These are phyloP conservation scores for Chlorella sorokiniana DNA, from an alignment of 139 green algal species.

Conservation along the genomic window DNA sequence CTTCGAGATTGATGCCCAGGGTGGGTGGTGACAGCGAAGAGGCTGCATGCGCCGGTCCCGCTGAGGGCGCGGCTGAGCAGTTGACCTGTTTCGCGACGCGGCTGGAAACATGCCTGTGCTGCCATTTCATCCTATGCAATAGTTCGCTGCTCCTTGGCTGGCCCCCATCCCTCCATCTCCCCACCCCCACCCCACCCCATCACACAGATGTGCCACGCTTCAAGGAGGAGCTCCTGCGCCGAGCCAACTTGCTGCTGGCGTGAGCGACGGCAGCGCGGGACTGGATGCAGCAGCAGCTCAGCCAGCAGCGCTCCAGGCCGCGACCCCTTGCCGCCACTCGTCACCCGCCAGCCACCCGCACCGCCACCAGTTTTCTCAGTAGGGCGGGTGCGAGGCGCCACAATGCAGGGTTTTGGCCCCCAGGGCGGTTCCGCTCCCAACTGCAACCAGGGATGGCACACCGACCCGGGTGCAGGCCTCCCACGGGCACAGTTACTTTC, in stretches of 20 bases:
- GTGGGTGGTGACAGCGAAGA: too few relatives aligned
- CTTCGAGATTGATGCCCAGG: constrained; percentile 36
- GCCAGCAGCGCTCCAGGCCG: neutral
- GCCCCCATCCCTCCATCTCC: neutral
- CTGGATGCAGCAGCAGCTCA: neutral
- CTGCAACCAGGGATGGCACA: too few relatives aligned
- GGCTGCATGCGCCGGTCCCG: too few relatives aligned
- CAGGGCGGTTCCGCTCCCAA: neutral
- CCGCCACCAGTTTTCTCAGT: constrained; percentile 21
- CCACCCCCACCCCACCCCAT: neutral
- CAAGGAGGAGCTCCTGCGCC: constrained; percentile 47
- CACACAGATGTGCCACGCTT: constrained; percentile 44
- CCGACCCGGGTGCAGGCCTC: too few relatives aligned
- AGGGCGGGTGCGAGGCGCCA: neutral
- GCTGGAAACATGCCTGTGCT: too few relatives aligned
- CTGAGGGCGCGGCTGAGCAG: too few relatives aligned
- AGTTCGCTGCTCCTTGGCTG: neutral
- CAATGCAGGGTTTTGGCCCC: neutral
- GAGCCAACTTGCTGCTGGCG: constrained; percentile 15
- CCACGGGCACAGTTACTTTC: too few relatives aligned
- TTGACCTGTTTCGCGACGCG: too few relatives aligned
- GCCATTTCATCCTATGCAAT: too few relatives aligned
- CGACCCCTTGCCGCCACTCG: neutral
- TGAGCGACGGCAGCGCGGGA: neutral
- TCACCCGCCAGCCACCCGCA: neutral